Conservation (phyloP, 805 yeast genomes). For the Metschnikowia noctiluminum region DNA sequence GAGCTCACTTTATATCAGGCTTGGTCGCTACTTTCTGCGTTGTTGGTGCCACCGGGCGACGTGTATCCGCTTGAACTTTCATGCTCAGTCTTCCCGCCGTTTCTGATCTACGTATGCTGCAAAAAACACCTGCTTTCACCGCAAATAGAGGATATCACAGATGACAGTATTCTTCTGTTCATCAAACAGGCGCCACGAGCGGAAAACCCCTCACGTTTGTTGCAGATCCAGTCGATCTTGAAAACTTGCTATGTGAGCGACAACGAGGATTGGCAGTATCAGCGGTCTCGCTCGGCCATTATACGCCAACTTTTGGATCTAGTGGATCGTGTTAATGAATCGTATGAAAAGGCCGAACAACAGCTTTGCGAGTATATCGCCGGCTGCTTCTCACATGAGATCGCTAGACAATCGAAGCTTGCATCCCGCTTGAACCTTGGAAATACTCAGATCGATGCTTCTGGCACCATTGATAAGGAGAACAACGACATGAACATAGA, state of each 20-base stretch:
- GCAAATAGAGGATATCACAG: background rate
- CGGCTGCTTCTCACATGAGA: slow-evolving; percentile 3
- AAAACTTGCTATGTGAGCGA: background rate
- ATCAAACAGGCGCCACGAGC: background rate
- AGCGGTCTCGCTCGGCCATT: background rate
- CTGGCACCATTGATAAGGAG: background rate
- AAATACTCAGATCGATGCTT: background rate
- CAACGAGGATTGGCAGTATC: too few relatives aligned
- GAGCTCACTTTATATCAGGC: background rate
- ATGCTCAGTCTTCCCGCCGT: background rate
- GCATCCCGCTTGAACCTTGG: too few relatives aligned
- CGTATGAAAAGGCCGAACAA: background rate
- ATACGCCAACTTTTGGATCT: background rate
- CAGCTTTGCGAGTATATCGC: background rate
- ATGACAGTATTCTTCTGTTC: slow-evolving; percentile 4
- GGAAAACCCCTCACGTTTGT: background rate
- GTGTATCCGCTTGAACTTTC: background rate
- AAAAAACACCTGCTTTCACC: background rate
- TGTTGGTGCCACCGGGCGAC: background rate
- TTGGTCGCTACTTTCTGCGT: background rate
- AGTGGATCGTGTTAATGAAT: background rate
- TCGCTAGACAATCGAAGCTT: background rate
- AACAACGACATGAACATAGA: too few relatives aligned
- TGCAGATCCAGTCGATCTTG: background rate
- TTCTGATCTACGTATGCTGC: background rate